Evolutionary conservation across 2,329 filamentous ascomycete genomes (phyloP).

Genomic region (Acarospora socialis): DNA sequence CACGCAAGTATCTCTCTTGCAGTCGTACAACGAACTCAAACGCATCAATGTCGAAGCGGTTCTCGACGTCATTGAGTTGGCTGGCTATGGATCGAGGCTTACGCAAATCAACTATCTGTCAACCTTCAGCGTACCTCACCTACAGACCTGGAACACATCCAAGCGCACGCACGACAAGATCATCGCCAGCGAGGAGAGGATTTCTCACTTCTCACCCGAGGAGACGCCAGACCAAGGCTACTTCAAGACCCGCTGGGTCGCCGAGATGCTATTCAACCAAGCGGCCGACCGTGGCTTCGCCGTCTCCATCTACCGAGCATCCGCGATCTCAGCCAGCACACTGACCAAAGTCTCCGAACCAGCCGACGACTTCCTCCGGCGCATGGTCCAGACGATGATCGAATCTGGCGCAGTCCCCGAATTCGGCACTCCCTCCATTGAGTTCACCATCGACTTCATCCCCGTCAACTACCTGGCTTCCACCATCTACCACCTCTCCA

Average conservation of each 20-base stretch:
- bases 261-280: constrained; percentile 5
- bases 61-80: constrained; percentile 4
- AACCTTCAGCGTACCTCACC: constrained; percentile 7
- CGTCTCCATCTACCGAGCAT: constrained; percentile 5
- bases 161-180: constrained; percentile 1
- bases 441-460: constrained; percentile 6
- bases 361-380: constrained; percentile 4
- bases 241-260: constrained; percentile 5
- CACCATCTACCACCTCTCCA: not conserved
- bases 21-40: constrained; percentile 7
- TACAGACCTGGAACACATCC: constrained; percentile 3
- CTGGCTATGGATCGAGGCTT: constrained; percentile 1
- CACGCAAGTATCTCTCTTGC: constrained; percentile 4
- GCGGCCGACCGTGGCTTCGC: constrained; percentile 5
- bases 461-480: constrained; percentile 6
- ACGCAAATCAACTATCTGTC: constrained; percentile 6
- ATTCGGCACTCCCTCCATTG: not conserved
- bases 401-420: constrained; percentile 2
- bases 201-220: constrained; percentile 3
- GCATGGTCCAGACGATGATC: constrained; percentile 4
- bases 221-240: constrained; percentile 2
- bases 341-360: constrained; percentile 4
- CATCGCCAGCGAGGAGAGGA: not conserved
- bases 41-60: constrained; percentile 3
- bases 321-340: constrained; percentile 5